Evolutionary conservation across 495 filamentous ascomycete genomes (phyloP).

Genomic region (Aspergillus indologenus): DNA sequence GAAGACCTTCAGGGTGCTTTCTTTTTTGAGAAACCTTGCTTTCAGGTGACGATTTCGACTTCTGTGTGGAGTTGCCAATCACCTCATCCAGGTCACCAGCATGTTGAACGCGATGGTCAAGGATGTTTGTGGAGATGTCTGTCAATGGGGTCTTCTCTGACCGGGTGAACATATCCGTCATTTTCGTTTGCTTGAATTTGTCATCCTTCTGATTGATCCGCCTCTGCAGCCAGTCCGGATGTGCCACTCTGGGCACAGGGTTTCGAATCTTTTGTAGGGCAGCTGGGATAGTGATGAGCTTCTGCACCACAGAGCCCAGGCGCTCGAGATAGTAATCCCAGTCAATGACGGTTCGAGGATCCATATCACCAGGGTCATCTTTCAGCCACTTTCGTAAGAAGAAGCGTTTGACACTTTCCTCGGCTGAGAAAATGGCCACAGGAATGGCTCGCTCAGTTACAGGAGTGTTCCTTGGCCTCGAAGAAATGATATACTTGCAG

Average conservation of each 20-base stretch:
- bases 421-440: conserved; percentile 95
- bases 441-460: conserved; percentile 94
- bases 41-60: conserved; percentile 65
- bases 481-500: conserved; percentile 98
- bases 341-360: conserved; percentile 82
- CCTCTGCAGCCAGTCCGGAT: conserved; percentile 95
- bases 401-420: conserved; percentile 76
- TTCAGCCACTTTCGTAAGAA: conserved; percentile 94
- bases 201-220: conserved; percentile 94
- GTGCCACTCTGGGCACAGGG: conserved; percentile 85
- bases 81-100: conserved; percentile 83
- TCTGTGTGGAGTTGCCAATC: conserved; percentile 62
- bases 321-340: conserved; percentile 97
- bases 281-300: conserved; percentile 96
- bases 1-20: conserved; percentile 69
- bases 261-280: conserved; percentile 93
- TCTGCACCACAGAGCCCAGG: conserved; percentile 93
- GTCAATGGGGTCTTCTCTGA: conserved; percentile 70
- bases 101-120: conserved; percentile 54
- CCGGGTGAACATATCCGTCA: conserved; percentile 89
- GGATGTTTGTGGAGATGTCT: conserved; percentile 67
- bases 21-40: conserved; percentile 71
- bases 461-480: conserved; percentile 79
- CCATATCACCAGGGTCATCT: conserved; percentile 91
- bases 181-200: conserved; percentile 95